Percentiles rank a stretch among this genome's conserved stretches.
Evolutionary conservation across 192 early-diverging fungal genomes (phyloP).

Genomic region (Irineochytrium annulatum): DNA sequence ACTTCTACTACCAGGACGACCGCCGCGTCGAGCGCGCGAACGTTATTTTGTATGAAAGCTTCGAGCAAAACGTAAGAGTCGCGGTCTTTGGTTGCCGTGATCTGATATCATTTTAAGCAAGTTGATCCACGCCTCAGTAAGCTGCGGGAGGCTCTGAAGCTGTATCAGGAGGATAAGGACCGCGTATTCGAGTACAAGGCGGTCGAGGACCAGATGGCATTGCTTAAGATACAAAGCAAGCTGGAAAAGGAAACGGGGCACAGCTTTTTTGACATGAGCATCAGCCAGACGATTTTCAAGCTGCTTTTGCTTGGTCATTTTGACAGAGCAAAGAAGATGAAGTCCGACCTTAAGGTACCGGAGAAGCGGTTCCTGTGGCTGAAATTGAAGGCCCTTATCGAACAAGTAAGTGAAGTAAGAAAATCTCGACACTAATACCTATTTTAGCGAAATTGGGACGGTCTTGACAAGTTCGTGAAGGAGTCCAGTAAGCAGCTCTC

Average conservation of each 20-base stretch:
- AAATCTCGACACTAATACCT: slow-evolving; percentile 27
- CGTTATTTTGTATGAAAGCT: slow-evolving; percentile 35
- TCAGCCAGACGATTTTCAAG: slow-evolving; percentile 84
- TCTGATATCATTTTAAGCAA: slow-evolving; percentile 37
- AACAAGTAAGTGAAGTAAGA: slow-evolving; percentile 1
- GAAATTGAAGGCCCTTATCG: slow-evolving; percentile 75
- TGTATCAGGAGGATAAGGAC: slow-evolving; percentile 71
- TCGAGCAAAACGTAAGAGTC: slow-evolving; percentile 10
- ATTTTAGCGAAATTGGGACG: slow-evolving; percentile 70
- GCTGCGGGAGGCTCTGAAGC: slow-evolving; percentile 65
- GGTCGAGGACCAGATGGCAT: slow-evolving; percentile 73
- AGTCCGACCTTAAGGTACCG: slow-evolving; percentile 80
- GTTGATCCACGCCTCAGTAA: slow-evolving; percentile 57
- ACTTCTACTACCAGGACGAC: slow-evolving; percentile 99
- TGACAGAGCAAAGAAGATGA: slow-evolving; percentile 70
- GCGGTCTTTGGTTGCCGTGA: not conserved
- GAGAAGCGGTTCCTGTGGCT: slow-evolving; percentile 91
- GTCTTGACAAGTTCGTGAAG: slow-evolving; percentile 26
- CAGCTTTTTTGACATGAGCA: slow-evolving; percentile 63
- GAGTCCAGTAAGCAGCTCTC: slow-evolving; percentile 4
- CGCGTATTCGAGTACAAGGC: slow-evolving; percentile 69
- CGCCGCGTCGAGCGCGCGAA: slow-evolving; percentile 60
- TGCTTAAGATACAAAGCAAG: slow-evolving; percentile 68
- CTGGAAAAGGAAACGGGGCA: slow-evolving; percentile 71
- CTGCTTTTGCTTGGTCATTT: slow-evolving; percentile 69